A percentile compares a stretch with the other conserved stretches of the same genome.
Conservation (phyloP, 2,329 filamentous ascomycete species). For the Laburnicola sp. region DNA sequence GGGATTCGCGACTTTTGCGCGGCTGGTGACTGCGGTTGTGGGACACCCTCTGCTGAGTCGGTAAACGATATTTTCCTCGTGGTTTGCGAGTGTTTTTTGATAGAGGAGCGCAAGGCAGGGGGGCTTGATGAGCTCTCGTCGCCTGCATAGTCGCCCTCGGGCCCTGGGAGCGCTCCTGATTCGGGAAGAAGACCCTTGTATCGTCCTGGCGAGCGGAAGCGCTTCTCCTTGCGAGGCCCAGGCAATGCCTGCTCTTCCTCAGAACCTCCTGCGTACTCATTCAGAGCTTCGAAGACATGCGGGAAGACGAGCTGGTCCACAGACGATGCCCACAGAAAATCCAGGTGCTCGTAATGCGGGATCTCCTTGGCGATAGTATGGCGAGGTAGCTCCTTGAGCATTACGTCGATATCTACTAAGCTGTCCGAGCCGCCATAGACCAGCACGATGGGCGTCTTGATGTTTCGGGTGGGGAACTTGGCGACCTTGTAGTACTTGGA, state of each 20-base stretch:
- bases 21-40: slow-evolving; percentile 19
- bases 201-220: slow-evolving; percentile 33
- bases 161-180: slow-evolving; percentile 21
- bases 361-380: slow-evolving; percentile 87
- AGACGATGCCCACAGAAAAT: slow-evolving; percentile 92
- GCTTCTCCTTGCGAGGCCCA: slow-evolving; percentile 24
- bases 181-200: slow-evolving; percentile 33
- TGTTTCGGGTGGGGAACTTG: slow-evolving; percentile 94
- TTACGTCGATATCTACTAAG: slow-evolving; percentile 87
- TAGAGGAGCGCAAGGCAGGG: slow-evolving; percentile 14
- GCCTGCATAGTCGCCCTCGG: slow-evolving; percentile 31
- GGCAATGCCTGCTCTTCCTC: slow-evolving; percentile 1
- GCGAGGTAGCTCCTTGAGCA: slow-evolving; percentile 83
- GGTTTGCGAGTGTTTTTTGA: slow-evolving; percentile 27
- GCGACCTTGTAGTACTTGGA: slow-evolving; percentile 94
- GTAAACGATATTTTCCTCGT: slow-evolving; percentile 16
- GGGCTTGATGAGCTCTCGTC: slow-evolving; percentile 34
- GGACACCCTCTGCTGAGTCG: slow-evolving; percentile 10
- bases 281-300: slow-evolving; percentile 86
- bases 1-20: slow-evolving; percentile 25
- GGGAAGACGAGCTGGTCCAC: slow-evolving; percentile 83
- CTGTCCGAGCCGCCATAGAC: slow-evolving; percentile 94
- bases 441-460: slow-evolving; percentile 90
- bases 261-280: slow-evolving; percentile 57
- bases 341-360: slow-evolving; percentile 91